Evolutionary conservation across 176 grass and related monocot species (phyloP), one percentile per base, ranked within the genome.

Genomic region (Oryza meyeriana): DNA sequence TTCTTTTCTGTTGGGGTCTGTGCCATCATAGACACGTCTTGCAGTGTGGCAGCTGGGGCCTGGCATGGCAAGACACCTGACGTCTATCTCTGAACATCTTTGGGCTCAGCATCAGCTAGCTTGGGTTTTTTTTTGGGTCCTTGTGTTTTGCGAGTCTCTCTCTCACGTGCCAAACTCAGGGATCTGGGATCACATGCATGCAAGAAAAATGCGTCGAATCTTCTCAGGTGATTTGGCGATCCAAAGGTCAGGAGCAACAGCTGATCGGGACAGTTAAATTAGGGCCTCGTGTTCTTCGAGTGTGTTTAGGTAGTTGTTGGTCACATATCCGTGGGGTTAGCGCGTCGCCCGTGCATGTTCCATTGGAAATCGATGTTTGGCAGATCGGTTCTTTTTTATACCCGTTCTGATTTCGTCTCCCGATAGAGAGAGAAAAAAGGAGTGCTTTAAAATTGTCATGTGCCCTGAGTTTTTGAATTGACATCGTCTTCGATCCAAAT

Each of bases 191-290:
- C 72, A 62, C 81, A 76, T 58, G 64, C 64, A 35, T 24, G 55
- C 83, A 69, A 57, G 20, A 6, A 24, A 69, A 80, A 63, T 84
- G 69, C 62, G 31, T 63, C 47, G 69, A 85, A 34, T 66, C 77
- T 77, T 89, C 87, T 64, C 82, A 85, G 87, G 78, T 77, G 87
- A 77, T 81, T 77, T 29, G 82, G 57, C 44, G 70, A 81, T 65
- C 71, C 82, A 18, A 47, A 84, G 24, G 61, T 36, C 47, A 62
- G 48, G 6, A 29, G 11, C 77, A 34, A 32, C 69, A 22, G 1
- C 44, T 42, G 39, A 6, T 30, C 29, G 22, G 10, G 45, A 9
- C 63, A 24, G 28, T 45, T 50, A 58, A 8, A 59, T 45, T 35
- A 18, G 5, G 10, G 25, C 16, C 26, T 28, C 18, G 42, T n/a